Evolutionary conservation across 495 filamentous ascomycete genomes (phyloP), one percentile per base, ranked within the genome.

Genomic region (Penicillium manginii): DNA sequence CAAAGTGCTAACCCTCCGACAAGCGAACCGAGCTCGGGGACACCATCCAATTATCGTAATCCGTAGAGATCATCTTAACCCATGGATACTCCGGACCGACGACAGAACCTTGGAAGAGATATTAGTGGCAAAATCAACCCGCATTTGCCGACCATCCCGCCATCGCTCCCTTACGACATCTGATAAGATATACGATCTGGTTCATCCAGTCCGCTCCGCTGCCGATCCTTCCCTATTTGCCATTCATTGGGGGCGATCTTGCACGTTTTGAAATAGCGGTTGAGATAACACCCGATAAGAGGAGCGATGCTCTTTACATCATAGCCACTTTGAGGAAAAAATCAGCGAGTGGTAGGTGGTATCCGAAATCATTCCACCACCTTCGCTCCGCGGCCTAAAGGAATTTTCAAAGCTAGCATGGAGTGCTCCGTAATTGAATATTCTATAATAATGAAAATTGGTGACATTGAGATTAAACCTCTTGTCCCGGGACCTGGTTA

Each of bases 131-230:
- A 43, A 43, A 43, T 18, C 17, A 43, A 17, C 5, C 40, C 40
- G 4, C 8, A 8, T 17, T 43, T 43, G 40, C 40, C 40, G 40
- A 43, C 40, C n/a, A 43, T 43, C 7, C 40, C 40, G 40, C 40
- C 26, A 8, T 1, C 26, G 26, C 3, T 8, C 40, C 8, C 10
- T 12, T 4, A 43, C 15, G 17, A 43, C 40, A 43, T 43, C 40
- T 43, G 40, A 43, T 43, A 43, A 43, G 40, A 43, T 43, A 43
- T 43, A 43, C 40, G 40, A 43, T 43, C 40, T 43, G 40, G 5
- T 43, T n/a, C 40, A n/a, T n/a, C n/a, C 40, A n/a, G 15, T 7
- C 35, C 40, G 40, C 40, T 19, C 14, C 17, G n/a, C 3, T 17
- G 40, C 8, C 17, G 40, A 43, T 43, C 40, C 19, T 43, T n/a